A percentile compares a stretch with the other conserved stretches of the same genome.
Evolutionary conservation across 805 yeast genomes (phyloP).

Genomic region (Yarrowia porcina): DNA sequence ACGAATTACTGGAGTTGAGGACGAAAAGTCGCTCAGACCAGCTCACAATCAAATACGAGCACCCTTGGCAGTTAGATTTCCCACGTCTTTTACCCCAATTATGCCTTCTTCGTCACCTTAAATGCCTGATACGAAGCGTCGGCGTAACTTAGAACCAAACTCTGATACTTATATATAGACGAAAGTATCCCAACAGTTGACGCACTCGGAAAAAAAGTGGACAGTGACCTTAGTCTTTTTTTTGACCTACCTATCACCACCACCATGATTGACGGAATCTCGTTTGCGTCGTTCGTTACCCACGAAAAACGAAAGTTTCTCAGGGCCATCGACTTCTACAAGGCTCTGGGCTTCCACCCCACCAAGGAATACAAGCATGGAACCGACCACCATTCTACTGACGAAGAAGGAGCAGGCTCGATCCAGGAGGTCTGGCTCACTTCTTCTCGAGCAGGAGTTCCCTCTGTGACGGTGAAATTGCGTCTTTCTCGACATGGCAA

Average conservation of each 20-base stretch:
- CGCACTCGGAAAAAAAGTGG: too few relatives aligned
- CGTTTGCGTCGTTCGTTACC: slow-evolving; percentile 46
- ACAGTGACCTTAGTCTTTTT: too few relatives aligned
- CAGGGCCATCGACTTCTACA: slow-evolving; percentile 56
- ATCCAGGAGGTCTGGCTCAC: slow-evolving; percentile 36
- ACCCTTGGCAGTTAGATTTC: too few relatives aligned
- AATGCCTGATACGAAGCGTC: not conserved
- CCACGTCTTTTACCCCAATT: not conserved
- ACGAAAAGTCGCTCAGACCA: too few relatives aligned
- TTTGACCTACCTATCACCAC: too few relatives aligned
- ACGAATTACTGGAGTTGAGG: too few relatives aligned
- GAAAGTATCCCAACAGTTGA: not conserved
- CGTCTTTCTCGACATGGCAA: slow-evolving; percentile 35
- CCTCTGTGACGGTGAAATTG: slow-evolving; percentile 34
- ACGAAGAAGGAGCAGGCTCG: slow-evolving; percentile 32
- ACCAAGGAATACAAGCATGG: slow-evolving; percentile 40
- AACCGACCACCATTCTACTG: slow-evolving; percentile 27
- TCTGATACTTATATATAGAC: not conserved
- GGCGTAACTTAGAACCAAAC: not conserved
- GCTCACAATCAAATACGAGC: too few relatives aligned
- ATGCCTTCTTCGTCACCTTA: too few relatives aligned
- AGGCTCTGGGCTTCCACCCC: slow-evolving; percentile 43
- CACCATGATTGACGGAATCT: slow-evolving; percentile 28
- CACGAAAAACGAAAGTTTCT: slow-evolving; percentile 45
- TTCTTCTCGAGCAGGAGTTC: slow-evolving; percentile 31